These are phyloP conservation scores for Blastocystis sp. DNA, from an alignment of 352 stramenopile species.

Conservation along the genomic window DNA sequence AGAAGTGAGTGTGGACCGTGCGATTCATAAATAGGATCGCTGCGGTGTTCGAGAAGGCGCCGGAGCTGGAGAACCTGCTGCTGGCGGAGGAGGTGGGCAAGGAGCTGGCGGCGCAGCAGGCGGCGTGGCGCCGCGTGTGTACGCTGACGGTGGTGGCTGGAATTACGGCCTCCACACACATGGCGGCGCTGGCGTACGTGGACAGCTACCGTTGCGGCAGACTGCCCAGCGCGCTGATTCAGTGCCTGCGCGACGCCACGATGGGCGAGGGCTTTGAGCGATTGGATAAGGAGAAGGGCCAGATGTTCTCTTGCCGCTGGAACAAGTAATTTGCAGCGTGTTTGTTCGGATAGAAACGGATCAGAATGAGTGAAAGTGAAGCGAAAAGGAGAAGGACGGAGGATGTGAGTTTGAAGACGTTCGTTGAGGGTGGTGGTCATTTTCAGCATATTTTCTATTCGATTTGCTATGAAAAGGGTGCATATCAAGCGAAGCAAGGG, in stretches of 20 bases:
- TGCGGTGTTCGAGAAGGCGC: neutral
- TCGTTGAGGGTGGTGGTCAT: too few species aligned
- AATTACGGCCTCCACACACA: neutral
- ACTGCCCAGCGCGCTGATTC: conserved; percentile 19
- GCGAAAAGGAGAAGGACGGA: too few species aligned
- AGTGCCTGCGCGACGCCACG: conserved; percentile 29
- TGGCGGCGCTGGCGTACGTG: conserved; percentile 22
- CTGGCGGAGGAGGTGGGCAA: neutral
- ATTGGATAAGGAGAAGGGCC: conserved; percentile 32
- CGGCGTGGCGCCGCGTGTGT: conserved; percentile 5
- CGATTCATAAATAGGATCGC: conserved; percentile 12
- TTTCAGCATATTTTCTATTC: too few species aligned
- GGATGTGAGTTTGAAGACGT: too few species aligned
- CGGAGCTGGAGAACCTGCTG: conserved; percentile 1
- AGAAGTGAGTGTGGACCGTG: neutral
- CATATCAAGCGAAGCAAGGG: too few species aligned
- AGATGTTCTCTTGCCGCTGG: conserved; percentile 44
- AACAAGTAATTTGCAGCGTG: conserved; percentile 3
- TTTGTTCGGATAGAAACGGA: conserved; percentile 10
- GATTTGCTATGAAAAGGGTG: too few species aligned
- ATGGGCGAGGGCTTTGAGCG: conserved; percentile 27
- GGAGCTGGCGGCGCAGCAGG: conserved; percentile 4
- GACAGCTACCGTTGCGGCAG: neutral
- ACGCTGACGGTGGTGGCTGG: conserved; percentile 1
- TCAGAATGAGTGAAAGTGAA: too few species aligned